These are phyloP conservation scores for Scleromitrula shiraiana DNA, from an alignment of 2,329 filamentous ascomycete genomes.

Conservation along the genomic window DNA sequence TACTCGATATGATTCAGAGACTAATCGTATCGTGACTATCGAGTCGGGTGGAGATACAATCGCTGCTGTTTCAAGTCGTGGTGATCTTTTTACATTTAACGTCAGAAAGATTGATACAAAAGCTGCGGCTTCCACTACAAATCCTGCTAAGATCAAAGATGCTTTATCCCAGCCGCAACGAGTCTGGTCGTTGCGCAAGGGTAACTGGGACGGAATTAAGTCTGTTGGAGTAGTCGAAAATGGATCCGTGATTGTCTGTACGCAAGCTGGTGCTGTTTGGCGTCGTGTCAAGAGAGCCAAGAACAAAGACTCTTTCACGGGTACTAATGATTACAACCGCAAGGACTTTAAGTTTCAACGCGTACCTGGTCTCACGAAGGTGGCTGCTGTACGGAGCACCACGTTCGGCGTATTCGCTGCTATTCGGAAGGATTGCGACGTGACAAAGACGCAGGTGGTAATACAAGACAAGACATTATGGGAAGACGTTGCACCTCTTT, in stretches of 20 bases:
- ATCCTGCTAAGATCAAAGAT: constrained; percentile 81
- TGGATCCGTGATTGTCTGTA: constrained; percentile 90
- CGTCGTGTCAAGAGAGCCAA: constrained; percentile 75
- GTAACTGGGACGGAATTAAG: constrained; percentile 57
- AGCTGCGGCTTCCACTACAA: constrained; percentile 67
- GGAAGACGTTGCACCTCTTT: constrained; percentile 62
- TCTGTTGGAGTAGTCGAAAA: constrained; percentile 88
- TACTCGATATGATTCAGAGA: constrained; percentile 54
- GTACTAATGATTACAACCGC: constrained; percentile 48
- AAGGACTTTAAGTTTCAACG: constrained; percentile 96
- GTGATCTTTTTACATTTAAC: constrained; percentile 80
- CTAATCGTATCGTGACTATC: constrained; percentile 66
- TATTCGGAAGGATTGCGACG: constrained; percentile 73
- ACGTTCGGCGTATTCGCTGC: constrained; percentile 85
- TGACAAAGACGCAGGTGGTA: constrained; percentile 63
- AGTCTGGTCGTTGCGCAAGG: constrained; percentile 81
- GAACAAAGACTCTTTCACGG: constrained; percentile 55
- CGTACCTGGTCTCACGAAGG: constrained; percentile 78
- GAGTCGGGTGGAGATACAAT: constrained; percentile 86
- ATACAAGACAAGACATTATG: constrained; percentile 63
- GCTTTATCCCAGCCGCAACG: constrained; percentile 71
- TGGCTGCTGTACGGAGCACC: constrained; percentile 77
- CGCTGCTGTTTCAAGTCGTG: constrained; percentile 73
- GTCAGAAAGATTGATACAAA: constrained; percentile 61
- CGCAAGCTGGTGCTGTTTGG: constrained; percentile 89